Base-by-base conservation (phyloP, 139 green algal genomes). In the Chlamydomonas sp. region DNA sequence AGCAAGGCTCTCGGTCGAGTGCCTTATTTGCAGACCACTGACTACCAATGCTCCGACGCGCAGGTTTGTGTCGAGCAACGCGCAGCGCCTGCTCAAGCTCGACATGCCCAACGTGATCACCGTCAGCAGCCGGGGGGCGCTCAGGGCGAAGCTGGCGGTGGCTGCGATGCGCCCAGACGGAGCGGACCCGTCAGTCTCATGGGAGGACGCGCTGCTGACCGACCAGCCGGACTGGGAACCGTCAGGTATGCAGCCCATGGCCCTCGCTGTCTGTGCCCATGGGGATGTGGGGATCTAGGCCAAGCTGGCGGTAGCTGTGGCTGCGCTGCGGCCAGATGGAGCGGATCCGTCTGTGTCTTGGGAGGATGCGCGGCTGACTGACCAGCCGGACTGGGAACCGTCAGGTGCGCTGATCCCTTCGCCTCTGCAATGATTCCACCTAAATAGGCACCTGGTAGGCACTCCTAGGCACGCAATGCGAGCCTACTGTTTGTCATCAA, bases 51-150 rank as follows among this genome's bases (percentile, higher is more conserved):
- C n/a, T n/a, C n/a, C n/a, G n/a, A n/a, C 20, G 1, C 29, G 47
- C 70, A 75, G 70, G 20, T 97, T 96, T 76, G 92, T 97, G 58
- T 48, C 61, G 2, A 67, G 82, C 65, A 95, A 95, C 64, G 90
- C 89, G 10, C 72, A 67, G 24, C 72, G 77, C 26, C 58, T 81
- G 35, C 70, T 79, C 24, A 35, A 33, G 26, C 70, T 84, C 5
- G 76, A 82, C 59, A 33, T 36, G 5, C 73, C 73, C 10, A 48
- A 60, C n/a, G 82, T 83, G 31, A 70, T 84, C 20, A 77, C 80
- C 38, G 71, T 82, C 39, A 82, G n/a, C 49, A 64, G 54, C 30
- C 66, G 48, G 4, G 57, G 69, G 6, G 81, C 81, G 0, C 69
- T 86, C 34, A 73, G 73, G 39, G 81, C 81, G 34, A 86, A 86